Conservation (phyloP, 345 rosid species). For the Durio zibethinus region DNA sequence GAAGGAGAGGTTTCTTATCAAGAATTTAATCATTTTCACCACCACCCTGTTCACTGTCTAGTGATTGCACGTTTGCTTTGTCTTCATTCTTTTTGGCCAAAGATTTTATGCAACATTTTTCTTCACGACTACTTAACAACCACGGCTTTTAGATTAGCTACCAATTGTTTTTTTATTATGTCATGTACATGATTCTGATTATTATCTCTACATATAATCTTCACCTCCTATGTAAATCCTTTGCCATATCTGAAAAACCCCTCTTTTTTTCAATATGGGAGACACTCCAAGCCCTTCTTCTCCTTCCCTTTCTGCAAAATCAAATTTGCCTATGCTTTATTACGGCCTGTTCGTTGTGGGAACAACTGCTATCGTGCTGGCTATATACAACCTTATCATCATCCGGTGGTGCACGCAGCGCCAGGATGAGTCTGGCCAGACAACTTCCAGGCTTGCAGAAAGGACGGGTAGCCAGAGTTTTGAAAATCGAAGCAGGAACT, state of each 20-base stretch:
- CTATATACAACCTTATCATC: conserved; percentile 32
- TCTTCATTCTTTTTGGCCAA: conserved; percentile 7
- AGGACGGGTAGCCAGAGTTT: conserved; percentile 14
- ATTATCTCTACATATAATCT: not conserved
- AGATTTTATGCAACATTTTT: not conserved
- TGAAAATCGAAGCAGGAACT: conserved; percentile 18
- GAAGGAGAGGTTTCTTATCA: not conserved
- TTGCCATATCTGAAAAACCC: not conserved
- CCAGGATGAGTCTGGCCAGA: conserved; percentile 5
- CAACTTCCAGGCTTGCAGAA: conserved; percentile 12
- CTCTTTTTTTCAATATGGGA: conserved; percentile 13
- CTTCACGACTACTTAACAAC: conserved; percentile 8
- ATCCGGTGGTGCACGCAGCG: conserved; percentile 34
- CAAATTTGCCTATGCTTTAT: conserved; percentile 43
- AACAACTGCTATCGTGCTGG: conserved; percentile 31
- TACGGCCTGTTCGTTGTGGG: conserved; percentile 40
- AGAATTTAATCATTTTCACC: not conserved
- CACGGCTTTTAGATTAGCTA: conserved; percentile 31
- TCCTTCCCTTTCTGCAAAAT: not conserved
- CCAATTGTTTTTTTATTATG: not conserved
- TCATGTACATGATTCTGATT: not conserved
- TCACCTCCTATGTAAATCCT: not conserved
- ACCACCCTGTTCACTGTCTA: not conserved
- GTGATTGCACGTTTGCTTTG: conserved; percentile 5
- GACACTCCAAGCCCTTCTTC: conserved; percentile 19